Evolutionary conservation across 768 basidiomycete genomes (phyloP).

Genomic region (Butyriboletus loyo): DNA sequence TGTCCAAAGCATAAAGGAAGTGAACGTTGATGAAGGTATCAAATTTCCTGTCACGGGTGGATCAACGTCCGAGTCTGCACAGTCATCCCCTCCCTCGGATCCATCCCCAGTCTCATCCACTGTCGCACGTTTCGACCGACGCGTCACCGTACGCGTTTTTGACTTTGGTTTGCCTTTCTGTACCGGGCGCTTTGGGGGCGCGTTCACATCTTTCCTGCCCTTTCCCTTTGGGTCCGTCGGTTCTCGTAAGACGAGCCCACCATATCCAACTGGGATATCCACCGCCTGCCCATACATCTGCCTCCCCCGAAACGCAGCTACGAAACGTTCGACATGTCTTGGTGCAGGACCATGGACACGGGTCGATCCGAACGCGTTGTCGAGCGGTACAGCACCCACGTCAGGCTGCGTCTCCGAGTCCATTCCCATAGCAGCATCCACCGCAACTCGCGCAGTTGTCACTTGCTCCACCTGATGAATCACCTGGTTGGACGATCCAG

Average conservation of each 20-base stretch:
- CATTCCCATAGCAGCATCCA: not conserved
- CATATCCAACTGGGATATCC: conserved; percentile 61
- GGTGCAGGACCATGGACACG: not conserved
- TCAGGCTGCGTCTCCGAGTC: conserved; percentile 15
- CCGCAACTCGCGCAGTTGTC: not conserved
- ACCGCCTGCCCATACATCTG: conserved; percentile 64
- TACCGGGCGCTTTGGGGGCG: not conserved
- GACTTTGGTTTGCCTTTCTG: conserved; percentile 11
- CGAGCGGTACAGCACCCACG: not conserved
- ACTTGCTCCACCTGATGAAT: not conserved
- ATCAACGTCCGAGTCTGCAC: not conserved
- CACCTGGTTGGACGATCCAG: not conserved
- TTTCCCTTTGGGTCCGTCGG: conserved; percentile 13
- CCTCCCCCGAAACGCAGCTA: conserved; percentile 75
- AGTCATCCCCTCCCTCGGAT: conserved; percentile 22
- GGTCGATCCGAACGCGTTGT: not conserved
- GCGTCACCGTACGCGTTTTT: conserved; percentile 8
- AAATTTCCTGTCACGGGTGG: conserved; percentile 33
- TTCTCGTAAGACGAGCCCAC: conserved; percentile 57
- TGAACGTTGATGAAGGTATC: conserved; percentile 52
- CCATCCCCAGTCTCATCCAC: conserved; percentile 29
- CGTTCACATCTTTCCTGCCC: conserved; percentile 9
- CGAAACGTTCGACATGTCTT: conserved; percentile 25
- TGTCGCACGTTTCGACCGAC: conserved; percentile 23
- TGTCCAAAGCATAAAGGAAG: conserved; percentile 72